Base-by-base conservation (phyloP, 2,329 filamentous ascomycete species). In the Hymenoscyphus infarciens region DNA sequence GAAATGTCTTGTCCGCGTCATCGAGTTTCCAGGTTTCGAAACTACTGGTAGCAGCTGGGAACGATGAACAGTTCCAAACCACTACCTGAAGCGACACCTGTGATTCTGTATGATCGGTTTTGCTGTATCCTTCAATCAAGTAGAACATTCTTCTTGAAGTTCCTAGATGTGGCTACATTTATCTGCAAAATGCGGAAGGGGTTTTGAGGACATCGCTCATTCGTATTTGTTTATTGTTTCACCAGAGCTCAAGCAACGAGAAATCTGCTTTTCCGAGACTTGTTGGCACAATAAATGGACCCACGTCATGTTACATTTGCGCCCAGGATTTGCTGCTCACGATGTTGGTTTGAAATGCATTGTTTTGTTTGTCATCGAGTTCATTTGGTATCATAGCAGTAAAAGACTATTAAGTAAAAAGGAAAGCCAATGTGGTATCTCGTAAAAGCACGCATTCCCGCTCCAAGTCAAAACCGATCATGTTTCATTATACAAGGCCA, bases 341-440 rank as follows among this genome's bases (percentile, higher is more conserved):
- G 13, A 1, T 15, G 13, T 38, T 38, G 2, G 5, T 38, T 38
- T 16, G 13, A 13, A 2, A 15, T 4, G 35, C 11, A 4, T 13
- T 5, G 11, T 25, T 52, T 52, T 52, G 4, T 52, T 52, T 52
- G 45, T 22, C 25, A 52, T 52, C 25, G 13, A 25, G 19, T 13
- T 52, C 45, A 27, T 22, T 49, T 49, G 56, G 56, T 58, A 58
- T 58, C 56, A 58, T 58, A 29, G 45, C 45, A 25, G 45, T 52
- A 49, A 49, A 49, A 49, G 16, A 52, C 19, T 38, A 52, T 22
- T 52, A 25, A 42, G 31, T 38, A 57, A 49, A 45, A 58, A 49
- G n/a, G 25, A 31, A 58, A 29, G 6, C 16, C 35, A 38, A 25
- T 27, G 33, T 57, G 56, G 56, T 58, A 58, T 58, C 56, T 58